These are phyloP conservation scores for Acmispon strigosus DNA, from an alignment of 306 rosid genomes.

Conservation along the genomic window DNA sequence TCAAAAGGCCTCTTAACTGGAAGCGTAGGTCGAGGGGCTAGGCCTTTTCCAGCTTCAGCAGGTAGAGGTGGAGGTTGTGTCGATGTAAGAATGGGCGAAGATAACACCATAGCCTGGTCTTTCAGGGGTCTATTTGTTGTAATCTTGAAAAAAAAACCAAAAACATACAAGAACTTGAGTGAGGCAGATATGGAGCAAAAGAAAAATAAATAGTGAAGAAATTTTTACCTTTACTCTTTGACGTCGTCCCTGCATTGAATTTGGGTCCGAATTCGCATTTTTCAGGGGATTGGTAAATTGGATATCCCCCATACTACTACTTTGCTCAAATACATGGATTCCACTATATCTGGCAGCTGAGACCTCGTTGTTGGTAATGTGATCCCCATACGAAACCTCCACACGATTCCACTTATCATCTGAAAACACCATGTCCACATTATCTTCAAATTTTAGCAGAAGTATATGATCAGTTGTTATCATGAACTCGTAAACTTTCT, in stretches of 20 bases:
- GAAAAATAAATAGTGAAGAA: too few relatives aligned
- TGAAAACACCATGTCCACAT: not conserved
- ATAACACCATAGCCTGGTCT: not conserved
- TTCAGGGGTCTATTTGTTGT: not conserved
- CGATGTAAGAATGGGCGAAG: not conserved
- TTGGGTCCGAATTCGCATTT: too few relatives aligned
- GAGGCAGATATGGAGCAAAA: not conserved
- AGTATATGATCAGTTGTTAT: not conserved
- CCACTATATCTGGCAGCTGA: not conserved
- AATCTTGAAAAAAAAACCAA: not conserved
- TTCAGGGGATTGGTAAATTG: not conserved
- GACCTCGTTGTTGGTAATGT: not conserved
- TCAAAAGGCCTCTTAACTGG: not conserved
- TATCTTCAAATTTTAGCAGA: not conserved
- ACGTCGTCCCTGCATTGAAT: too few relatives aligned
- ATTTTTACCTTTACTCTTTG: not conserved
- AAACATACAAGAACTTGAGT: too few relatives aligned
- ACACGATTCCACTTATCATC: conserved; percentile 9
- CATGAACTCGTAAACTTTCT: not conserved
- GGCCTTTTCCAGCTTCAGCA: not conserved
- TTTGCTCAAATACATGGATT: not conserved
- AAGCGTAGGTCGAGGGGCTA: not conserved
- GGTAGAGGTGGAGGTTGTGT: not conserved
- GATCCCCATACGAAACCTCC: not conserved
- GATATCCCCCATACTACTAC: not conserved